Conservation (phyloP, 805 yeast genomes). For the Yarrowia divulgata region DNA sequence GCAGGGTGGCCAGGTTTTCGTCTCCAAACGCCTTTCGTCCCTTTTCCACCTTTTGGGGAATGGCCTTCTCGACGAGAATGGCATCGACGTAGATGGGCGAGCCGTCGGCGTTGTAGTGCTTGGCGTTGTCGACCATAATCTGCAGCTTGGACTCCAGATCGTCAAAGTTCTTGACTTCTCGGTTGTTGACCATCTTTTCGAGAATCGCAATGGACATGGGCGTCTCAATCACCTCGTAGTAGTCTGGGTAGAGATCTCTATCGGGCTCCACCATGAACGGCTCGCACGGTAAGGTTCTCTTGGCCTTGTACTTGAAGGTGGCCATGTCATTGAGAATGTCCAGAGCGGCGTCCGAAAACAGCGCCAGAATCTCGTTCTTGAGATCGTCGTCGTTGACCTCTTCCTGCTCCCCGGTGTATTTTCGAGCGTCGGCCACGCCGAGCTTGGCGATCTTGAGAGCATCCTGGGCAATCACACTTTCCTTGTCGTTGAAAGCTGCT, state of each 20-base stretch:
- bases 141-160: constrained; percentile 65
- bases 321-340: constrained; percentile 44
- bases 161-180: constrained; percentile 62
- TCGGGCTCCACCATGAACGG: constrained; percentile 81
- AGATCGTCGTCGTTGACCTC: constrained; percentile 41
- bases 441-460: constrained; percentile 63
- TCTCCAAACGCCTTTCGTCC: constrained; percentile 43
- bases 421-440: constrained; percentile 60
- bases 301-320: constrained; percentile 44
- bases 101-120: constrained; percentile 74
- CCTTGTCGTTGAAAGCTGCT: constrained; percentile 69
- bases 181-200: constrained; percentile 58
- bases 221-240: constrained; percentile 70
- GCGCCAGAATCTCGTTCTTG: constrained; percentile 44
- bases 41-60: constrained; percentile 52
- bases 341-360: constrained; percentile 6
- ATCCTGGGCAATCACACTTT: constrained; percentile 69
- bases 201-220: constrained; percentile 79
- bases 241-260: constrained; percentile 76
- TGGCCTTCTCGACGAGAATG: constrained; percentile 56
- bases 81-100: constrained; percentile 79
- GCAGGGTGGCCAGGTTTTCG: constrained; percentile 40
- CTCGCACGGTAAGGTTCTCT: constrained; percentile 58
- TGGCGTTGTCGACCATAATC: constrained; percentile 80
- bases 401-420: constrained; percentile 45